These are phyloP conservation scores for Kluyveromyces dobzhanskii DNA, from an alignment of 805 yeast species.

Conservation along the genomic window DNA sequence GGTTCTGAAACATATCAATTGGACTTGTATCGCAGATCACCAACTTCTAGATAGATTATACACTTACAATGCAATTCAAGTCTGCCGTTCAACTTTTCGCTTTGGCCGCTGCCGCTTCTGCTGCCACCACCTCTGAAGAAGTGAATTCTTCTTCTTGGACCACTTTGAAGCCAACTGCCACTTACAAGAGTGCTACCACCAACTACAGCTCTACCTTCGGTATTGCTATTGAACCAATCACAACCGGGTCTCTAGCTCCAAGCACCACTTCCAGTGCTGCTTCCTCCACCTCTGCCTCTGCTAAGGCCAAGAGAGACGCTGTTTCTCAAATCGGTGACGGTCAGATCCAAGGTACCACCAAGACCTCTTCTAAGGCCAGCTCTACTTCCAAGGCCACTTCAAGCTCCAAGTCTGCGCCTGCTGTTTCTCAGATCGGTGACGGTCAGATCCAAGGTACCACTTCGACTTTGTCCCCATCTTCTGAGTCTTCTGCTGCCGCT, in stretches of 20 bases:
- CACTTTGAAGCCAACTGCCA: constrained; percentile 57
- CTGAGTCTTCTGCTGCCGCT: constrained; percentile 23
- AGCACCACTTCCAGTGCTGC: constrained; percentile 30
- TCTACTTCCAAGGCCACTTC: constrained; percentile 28
- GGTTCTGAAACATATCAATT: no score
- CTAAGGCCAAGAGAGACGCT: constrained; percentile 35
- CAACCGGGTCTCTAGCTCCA: constrained; percentile 26
- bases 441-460: constrained; percentile 51
- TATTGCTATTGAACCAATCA: constrained; percentile 52
- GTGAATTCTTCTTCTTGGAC: constrained; percentile 41
- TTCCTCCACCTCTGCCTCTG: constrained; percentile 24
- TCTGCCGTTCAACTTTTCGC: constrained; percentile 10
- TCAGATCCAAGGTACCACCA: constrained; percentile 44
- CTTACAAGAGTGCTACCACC: constrained; percentile 47
- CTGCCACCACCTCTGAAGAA: constrained; percentile 12
- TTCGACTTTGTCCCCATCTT: constrained; percentile 31
- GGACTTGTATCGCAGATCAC: no score
- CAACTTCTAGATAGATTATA: no score
- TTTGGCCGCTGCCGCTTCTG: constrained; percentile 13
- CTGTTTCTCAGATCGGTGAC: constrained; percentile 50
- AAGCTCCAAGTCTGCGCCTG: no score
- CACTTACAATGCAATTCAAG: constrained; percentile 24
- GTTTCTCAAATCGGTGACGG: constrained; percentile 56
- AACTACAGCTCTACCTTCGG: constrained; percentile 54
- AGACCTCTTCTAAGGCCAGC: constrained; percentile 33